Conservation (phyloP, 2,329 filamentous ascomycete species). For the Cercospora sp. region DNA sequence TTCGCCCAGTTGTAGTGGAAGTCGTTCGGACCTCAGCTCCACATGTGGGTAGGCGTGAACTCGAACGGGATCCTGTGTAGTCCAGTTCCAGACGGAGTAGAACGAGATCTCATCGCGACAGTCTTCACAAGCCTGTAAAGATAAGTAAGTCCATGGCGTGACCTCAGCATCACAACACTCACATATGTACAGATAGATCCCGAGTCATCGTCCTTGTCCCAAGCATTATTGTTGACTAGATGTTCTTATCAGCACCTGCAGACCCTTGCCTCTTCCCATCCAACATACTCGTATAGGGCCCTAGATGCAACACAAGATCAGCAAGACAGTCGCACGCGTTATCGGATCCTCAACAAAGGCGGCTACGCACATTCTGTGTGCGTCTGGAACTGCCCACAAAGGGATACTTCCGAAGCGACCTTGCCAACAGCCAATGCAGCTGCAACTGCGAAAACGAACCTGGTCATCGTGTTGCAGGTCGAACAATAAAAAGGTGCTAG, state of each 20-base stretch:
- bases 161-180: neutral
- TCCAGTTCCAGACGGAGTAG: constrained; percentile 23
- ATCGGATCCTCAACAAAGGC: neutral
- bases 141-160: neutral
- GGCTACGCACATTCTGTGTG: constrained; percentile 11
- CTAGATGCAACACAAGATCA: constrained; percentile 10
- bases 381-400: constrained; percentile 18
- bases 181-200: constrained; percentile 23
- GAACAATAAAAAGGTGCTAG: constrained; percentile 9
- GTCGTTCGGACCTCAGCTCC: constrained; percentile 17
- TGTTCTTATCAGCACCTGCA: neutral
- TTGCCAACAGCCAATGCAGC: neutral
- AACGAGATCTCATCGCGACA: constrained; percentile 11
- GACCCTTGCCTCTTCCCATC: neutral
- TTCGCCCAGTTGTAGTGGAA: constrained; percentile 18
- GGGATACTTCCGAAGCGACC: constrained; percentile 14
- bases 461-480: constrained; percentile 20
- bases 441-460: neutral
- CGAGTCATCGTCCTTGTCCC: constrained; percentile 20
- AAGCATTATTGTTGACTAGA: constrained; percentile 26
- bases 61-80: constrained; percentile 11
- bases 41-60: constrained; percentile 25
- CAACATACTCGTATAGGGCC: constrained; percentile 9
- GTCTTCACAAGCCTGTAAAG: constrained; percentile 1
- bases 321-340: neutral